Percentiles rank a stretch among this genome's conserved stretches.
phyloP scores from a whole-genome alignment of 139 green algal species.

The Chlamydomonas sp. region DNA sequence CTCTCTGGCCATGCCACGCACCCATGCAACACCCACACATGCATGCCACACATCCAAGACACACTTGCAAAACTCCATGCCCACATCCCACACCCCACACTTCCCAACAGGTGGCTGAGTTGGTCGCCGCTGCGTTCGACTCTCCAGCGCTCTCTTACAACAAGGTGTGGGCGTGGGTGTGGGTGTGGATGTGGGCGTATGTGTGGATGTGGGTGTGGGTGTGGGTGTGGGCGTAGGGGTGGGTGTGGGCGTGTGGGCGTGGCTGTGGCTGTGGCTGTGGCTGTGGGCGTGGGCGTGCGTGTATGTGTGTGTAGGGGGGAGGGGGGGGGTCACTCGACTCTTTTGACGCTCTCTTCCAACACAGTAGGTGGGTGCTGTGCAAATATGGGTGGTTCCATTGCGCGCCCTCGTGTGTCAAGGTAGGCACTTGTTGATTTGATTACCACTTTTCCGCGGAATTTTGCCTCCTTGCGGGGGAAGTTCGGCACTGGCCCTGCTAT shows the following conservation, averaged over 20 bases:
- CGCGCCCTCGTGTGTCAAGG: too few relatives aligned
- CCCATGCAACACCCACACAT: background rate
- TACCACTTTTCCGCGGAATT: too few relatives aligned
- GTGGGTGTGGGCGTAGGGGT: background rate
- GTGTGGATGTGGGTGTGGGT: background rate
- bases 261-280: background rate
- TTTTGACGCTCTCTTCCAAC: background rate
- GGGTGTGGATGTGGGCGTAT: background rate
- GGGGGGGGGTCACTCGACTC: background rate
- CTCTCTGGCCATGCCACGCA: background rate
- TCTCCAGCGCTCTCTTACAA: constrained; percentile 56
- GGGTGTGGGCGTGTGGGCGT: background rate
- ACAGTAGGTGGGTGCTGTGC: constrained; percentile 24
- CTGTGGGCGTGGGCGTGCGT: background rate
- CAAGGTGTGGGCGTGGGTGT: constrained; percentile 57
- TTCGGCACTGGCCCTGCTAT: too few relatives aligned
- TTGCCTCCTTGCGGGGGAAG: too few relatives aligned
- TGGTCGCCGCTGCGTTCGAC: constrained; percentile 54
- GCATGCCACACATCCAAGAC: too few relatives aligned
- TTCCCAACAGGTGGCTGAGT: constrained; percentile 75
- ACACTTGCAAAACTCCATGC: too few relatives aligned
- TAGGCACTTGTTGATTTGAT: too few relatives aligned
- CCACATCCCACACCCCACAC: too few relatives aligned
- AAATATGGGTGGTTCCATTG: background rate
- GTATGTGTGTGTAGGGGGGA: background rate